Conservation (phyloP, 306 rosid genomes). For the Boehmeria nivea region DNA sequence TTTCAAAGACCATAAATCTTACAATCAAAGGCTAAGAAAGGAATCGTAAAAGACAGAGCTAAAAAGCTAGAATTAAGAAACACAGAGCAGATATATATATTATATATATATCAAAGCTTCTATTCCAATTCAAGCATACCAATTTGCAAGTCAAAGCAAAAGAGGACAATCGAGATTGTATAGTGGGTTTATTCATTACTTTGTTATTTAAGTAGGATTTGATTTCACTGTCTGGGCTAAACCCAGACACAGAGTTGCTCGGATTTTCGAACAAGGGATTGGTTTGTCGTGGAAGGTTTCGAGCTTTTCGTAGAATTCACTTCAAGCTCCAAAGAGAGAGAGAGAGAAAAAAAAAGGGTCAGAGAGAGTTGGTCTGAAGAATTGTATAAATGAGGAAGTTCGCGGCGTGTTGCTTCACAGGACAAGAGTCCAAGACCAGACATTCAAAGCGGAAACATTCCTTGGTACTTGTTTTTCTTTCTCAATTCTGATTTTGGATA, state of each 20-base stretch:
- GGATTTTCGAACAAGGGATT: conserved; percentile 13
- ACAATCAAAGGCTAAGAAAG: conserved; percentile 32
- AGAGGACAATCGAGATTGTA: background rate
- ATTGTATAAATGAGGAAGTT: conserved; percentile 53
- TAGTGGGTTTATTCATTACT: background rate
- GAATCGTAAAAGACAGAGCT: conserved; percentile 11
- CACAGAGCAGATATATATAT: too few species aligned
- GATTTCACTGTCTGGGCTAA: conserved; percentile 19
- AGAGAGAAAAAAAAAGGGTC: background rate
- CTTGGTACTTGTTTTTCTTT: conserved; percentile 15
- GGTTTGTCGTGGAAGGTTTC: conserved; percentile 27
- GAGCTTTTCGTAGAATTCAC: conserved; percentile 59
- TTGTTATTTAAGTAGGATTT: background rate
- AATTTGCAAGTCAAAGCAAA: conserved; percentile 69
- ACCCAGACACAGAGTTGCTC: conserved; percentile 14
- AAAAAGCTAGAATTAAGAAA: too few species aligned
- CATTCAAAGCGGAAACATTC: conserved; percentile 19
- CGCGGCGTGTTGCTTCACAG: conserved; percentile 36
- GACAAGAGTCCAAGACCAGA: conserved; percentile 22
- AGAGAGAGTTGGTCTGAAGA: background rate
- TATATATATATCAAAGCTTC: too few species aligned
- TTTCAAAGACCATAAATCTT: too few species aligned
- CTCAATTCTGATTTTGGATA: conserved; percentile 3
- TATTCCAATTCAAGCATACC: conserved; percentile 78
- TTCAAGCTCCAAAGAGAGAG: conserved; percentile 18